Evolutionary conservation across 2,329 filamentous ascomycete species (phyloP).

Genomic region (Penicillium fuscoglaucum): DNA sequence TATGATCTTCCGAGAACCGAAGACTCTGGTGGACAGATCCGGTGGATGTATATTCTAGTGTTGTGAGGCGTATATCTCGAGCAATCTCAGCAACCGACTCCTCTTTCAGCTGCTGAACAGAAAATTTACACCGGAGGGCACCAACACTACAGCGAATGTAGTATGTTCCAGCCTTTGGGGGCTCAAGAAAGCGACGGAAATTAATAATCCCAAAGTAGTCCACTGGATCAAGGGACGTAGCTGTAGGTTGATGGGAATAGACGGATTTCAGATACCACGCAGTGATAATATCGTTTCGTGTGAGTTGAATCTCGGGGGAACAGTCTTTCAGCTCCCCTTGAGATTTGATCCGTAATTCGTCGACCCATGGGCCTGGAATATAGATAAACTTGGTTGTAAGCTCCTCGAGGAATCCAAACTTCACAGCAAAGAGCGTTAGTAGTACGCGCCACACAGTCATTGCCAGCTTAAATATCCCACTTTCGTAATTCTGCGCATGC

Average conservation of each 20-base stretch:
- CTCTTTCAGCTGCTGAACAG: not conserved
- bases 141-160: not conserved
- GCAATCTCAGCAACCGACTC: not conserved
- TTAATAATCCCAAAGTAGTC: not conserved
- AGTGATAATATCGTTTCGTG: not conserved
- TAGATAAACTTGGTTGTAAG: not conserved
- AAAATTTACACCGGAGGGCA: not conserved
- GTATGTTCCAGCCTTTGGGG: not conserved
- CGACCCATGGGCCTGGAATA: not conserved
- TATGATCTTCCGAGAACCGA: not conserved
- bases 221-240: not conserved
- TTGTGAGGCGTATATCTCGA: not conserved
- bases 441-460: not conserved
- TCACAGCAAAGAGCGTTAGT: not conserved
- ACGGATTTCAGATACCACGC: not conserved
- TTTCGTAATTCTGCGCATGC: not conserved
- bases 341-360: not conserved
- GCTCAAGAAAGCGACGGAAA: not conserved
- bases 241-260: not conserved
- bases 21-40: not conserved
- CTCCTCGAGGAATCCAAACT: not conserved
- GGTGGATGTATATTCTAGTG: not conserved
- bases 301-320: not conserved
- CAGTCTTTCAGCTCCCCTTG: not conserved
- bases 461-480: not conserved